A percentile compares a stretch with the other conserved stretches of the same genome.
These are phyloP conservation scores for Tolypocladium pustulatum DNA, from an alignment of 2,329 filamentous ascomycete genomes.

Conservation along the genomic window DNA sequence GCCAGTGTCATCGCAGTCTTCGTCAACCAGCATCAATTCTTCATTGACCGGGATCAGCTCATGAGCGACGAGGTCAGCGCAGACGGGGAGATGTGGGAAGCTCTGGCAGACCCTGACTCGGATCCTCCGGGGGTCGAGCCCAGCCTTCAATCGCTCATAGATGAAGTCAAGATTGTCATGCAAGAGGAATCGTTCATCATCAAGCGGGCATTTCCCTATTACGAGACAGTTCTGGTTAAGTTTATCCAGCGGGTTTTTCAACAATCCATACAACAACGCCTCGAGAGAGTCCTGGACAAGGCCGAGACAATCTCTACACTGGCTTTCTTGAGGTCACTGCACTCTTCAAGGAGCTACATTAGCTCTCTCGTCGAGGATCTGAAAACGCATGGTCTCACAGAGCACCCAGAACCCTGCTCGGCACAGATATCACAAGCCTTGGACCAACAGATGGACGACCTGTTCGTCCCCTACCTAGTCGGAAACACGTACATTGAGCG, in stretches of 20 bases:
- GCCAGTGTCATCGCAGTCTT: slow-evolving; percentile 92
- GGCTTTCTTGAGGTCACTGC: slow-evolving; percentile 81
- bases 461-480: slow-evolving; percentile 62
- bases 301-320: slow-evolving; percentile 84
- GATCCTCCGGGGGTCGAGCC: slow-evolving; percentile 87
- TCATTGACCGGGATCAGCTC: slow-evolving; percentile 90
- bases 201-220: slow-evolving; percentile 90
- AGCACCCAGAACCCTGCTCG: slow-evolving; percentile 86
- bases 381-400: slow-evolving; percentile 87
- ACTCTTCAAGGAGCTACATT: slow-evolving; percentile 85
- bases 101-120: slow-evolving; percentile 84
- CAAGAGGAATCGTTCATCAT: slow-evolving; percentile 97
- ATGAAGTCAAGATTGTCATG: slow-evolving; percentile 91
- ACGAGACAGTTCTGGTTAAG: slow-evolving; percentile 84
- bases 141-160: slow-evolving; percentile 80
- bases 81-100: slow-evolving; percentile 76
- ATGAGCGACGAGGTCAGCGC: slow-evolving; percentile 74
- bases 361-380: slow-evolving; percentile 80
- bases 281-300: slow-evolving; percentile 94
- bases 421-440: slow-evolving; percentile 71
- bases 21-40: slow-evolving; percentile 98
- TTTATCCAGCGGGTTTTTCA: slow-evolving; percentile 96
- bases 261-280: slow-evolving; percentile 90
- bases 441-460: slow-evolving; percentile 65
- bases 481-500: slow-evolving; percentile 62